Base-by-base conservation (phyloP, 768 basidiomycete species). In the Phylloporus rhodoxanthus region DNA sequence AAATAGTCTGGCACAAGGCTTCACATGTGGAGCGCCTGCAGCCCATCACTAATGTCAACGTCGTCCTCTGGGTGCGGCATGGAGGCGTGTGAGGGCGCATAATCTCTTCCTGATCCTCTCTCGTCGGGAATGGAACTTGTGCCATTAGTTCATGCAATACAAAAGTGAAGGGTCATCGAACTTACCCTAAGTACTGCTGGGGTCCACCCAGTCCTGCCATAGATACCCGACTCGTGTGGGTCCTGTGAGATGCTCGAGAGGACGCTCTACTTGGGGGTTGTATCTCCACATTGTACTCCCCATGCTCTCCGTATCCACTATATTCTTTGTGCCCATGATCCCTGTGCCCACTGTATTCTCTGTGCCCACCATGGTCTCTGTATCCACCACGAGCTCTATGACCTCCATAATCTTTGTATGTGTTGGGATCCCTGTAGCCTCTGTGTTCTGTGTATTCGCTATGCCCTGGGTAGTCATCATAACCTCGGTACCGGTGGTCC, bases 181-280 rank as follows among this genome's bases (percentile, higher is more conserved):
- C 66, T 57, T 50, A 68, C 66, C 43, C 47, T 25, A 55, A 0
- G 23, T 55, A 56, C 30, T 56, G 57, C 8, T 57, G 53, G 21
- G 29, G 29, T 13, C 11, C 11, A 30, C 10, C 29, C 7, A 13
- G 29, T 30, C 13, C n/a, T 14, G 3, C 25, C 25, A 55, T 33
- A 44, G 59, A 39, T 28, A 53, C 25, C 23, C 63, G 63, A 45
- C 50, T 48, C 17, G 43, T 56, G 47, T 62, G 41, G 17, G 57
- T 14, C 51, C 68, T 56, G 17, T 68, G 67, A 2, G 68, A 60
- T 41, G 56, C 57, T 51, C 59, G 61, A 41, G 63, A 65, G 32
- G 65, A 21, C 25, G 43, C 50, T 48, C 63, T 62, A 43, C 45
- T 15, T 41, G 66, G 66, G 19, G 46, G 2, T 21, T 49, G 25